Conservation (phyloP, 208 protist species). For the Acanthamoeba rhysodes region DNA sequence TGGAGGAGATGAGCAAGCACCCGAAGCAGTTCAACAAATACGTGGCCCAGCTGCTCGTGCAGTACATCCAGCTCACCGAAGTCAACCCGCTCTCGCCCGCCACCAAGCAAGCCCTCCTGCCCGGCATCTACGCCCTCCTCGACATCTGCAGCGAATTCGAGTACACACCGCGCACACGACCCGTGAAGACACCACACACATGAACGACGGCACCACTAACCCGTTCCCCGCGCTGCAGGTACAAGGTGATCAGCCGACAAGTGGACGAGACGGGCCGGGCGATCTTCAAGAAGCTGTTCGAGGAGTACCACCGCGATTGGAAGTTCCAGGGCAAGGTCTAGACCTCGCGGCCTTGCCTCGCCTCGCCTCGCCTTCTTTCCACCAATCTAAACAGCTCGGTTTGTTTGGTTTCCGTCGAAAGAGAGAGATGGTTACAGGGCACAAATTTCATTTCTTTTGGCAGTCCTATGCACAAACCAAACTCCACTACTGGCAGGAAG, state of each 20-base stretch:
- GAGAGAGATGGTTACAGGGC: no score
- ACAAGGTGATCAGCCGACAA: slow-evolving; percentile 30
- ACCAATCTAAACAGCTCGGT: no score
- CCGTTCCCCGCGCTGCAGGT: not conserved
- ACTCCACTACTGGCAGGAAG: no score
- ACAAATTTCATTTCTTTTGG: not conserved
- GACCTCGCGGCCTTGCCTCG: no score
- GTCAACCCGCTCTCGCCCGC: slow-evolving; percentile 59
- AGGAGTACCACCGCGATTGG: slow-evolving; percentile 75
- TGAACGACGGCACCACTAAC: not conserved
- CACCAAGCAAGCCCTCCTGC: slow-evolving; percentile 56
- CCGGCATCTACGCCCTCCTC: slow-evolving; percentile 71
- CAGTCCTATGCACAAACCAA: no score
- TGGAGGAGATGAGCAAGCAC: slow-evolving; percentile 75
- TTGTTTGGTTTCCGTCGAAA: not conserved
- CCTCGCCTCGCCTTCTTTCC: no score
- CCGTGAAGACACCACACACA: not conserved
- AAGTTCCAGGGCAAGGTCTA: slow-evolving; percentile 74
- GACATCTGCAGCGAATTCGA: slow-evolving; percentile 77
- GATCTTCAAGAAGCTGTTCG: slow-evolving; percentile 76
- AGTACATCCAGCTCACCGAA: slow-evolving; percentile 65
- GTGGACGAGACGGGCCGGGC: slow-evolving; percentile 56
- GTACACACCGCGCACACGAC: not conserved
- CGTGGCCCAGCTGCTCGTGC: slow-evolving; percentile 43
- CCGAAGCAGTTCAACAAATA: slow-evolving; percentile 77